Base-by-base conservation (phyloP, 208 protist genomes). In the Polymyxa betae region DNA sequence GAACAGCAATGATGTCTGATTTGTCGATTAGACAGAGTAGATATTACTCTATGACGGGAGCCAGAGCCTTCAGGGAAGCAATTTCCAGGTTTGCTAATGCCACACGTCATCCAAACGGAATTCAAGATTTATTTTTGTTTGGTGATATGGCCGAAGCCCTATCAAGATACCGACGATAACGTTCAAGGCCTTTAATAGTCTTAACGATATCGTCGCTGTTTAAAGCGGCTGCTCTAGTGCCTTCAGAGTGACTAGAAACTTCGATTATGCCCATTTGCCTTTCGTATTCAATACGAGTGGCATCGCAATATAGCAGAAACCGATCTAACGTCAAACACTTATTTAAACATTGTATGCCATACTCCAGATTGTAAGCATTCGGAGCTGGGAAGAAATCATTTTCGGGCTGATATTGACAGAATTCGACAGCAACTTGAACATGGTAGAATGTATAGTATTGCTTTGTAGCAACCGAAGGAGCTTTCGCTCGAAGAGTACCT, bases 371-470 rank as follows among this genome's bases (percentile, higher is more conserved):
- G 72, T 82, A 82, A 5, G n/a, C 5, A 45, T n/a, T n/a, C 5
- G 72, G 72, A 20, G 72, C 40, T 20, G 72, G 72, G 40, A 82
- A 82, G 72, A 82, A 82, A 43, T 82, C 72, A 5, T 43, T 5
- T 5, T 82, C 72, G 72, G n/a, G 5, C 35, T 82, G 35, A n/a
- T 82, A 82, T 43, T 82, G 72, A n/a, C n/a, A 82, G 16, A 82
- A 82, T 35, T 82, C 72, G 12, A 82, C 72, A 35, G 72, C 72
- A n/a, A n/a, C 35, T 43, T 35, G 40, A 35, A 82, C 72, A 43
- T 82, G 72, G 12, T 82, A 43, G 5, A 82, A 43, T n/a, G 72
- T 82, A n/a, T 38, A 82, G 72, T 45, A 82, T 82, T 35, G 72
- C n/a, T n/a, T 5, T 38, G 40, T 20, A 43, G n/a, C 72, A 82